phyloP scores from a whole-genome alignment of 73 alveolate species.

The Paramecium biaurelia region DNA sequence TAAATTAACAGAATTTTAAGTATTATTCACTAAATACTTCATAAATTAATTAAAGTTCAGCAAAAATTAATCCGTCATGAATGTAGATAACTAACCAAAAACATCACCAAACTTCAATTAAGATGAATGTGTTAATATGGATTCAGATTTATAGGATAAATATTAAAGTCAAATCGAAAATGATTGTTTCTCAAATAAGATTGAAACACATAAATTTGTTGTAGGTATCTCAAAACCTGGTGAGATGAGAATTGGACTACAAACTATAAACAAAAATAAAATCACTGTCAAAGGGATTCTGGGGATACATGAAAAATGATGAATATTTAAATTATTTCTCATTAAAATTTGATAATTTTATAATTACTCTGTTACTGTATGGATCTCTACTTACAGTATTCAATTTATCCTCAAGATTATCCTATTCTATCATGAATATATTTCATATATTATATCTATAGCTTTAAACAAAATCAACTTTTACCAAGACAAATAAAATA shows the following conservation, averaged over 20 bases:
- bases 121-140: neutral
- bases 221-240: slow-evolving; percentile 42
- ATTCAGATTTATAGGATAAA: neutral
- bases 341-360: neutral
- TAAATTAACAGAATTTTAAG: neutral
- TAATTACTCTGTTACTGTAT: neutral
- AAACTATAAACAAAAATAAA: slow-evolving; percentile 2
- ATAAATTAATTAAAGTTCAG: neutral
- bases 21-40: neutral
- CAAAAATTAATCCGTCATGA: neutral
- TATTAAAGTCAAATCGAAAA: neutral
- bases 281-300: slow-evolving; percentile 7
- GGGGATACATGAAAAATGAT: neutral
- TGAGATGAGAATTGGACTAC: neutral
- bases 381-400: neutral
- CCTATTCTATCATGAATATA: neutral
- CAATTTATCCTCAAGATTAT: neutral
- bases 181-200: neutral
- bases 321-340: neutral
- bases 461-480: neutral
- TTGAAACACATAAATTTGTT: neutral
- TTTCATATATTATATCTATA: neutral
- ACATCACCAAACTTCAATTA: neutral
- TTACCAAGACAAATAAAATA: neutral
- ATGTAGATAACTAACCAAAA: neutral